A percentile compares a stretch with the other conserved stretches of the same genome.
Evolutionary conservation across 164 flowering plant species (phyloP).

Genomic region (Nelumbo lutea): DNA sequence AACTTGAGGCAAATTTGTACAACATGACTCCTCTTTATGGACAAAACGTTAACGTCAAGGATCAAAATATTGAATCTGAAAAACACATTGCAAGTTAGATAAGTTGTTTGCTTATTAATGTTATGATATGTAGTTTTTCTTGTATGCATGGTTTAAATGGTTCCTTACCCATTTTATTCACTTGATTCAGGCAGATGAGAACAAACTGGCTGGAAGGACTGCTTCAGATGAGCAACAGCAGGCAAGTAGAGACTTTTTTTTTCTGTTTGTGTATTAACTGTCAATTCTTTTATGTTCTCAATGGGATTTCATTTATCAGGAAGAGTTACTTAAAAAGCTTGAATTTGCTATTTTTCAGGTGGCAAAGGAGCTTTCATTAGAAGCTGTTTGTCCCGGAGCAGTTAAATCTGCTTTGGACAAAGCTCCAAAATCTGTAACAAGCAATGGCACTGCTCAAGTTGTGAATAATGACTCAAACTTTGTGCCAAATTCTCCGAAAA

Average conservation of each 20-base stretch:
- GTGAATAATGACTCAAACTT: conserved; percentile 23
- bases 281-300: neutral
- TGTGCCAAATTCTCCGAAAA: conserved; percentile 20
- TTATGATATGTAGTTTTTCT: too few species aligned
- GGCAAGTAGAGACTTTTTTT: conserved; percentile 18
- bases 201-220: conserved; percentile 16
- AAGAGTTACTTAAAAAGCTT: neutral
- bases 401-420: conserved; percentile 26
- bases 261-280: neutral
- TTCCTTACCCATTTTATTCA: neutral
- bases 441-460: conserved; percentile 41
- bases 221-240: conserved; percentile 31
- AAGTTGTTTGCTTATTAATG: too few species aligned
- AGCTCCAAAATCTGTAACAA: conserved; percentile 27
- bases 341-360: conserved; percentile 28
- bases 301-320: neutral
- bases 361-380: conserved; percentile 26
- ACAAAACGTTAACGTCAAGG: too few species aligned
- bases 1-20: too few species aligned
- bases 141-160: neutral
- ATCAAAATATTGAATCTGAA: too few species aligned
- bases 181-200: conserved; percentile 31
- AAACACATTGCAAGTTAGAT: too few species aligned
- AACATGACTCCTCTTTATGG: too few species aligned
- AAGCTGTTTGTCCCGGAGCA: conserved; percentile 22